Evolutionary conservation across 805 yeast species (phyloP).

Genomic region (Blastobotrys chiropterorum): DNA sequence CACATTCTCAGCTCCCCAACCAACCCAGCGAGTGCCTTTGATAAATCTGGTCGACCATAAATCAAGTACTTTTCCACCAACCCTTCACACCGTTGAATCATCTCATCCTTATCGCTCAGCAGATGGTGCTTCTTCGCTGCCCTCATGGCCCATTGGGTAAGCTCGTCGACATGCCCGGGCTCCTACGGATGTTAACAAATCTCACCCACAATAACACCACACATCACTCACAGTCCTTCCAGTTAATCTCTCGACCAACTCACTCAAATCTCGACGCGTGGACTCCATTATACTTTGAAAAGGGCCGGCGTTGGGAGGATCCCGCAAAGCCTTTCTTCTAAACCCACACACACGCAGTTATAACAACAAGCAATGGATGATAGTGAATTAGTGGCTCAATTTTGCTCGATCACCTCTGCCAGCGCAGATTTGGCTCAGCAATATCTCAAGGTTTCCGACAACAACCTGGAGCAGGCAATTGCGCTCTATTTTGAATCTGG

Average conservation of each 20-base stretch:
- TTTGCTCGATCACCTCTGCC: slow-evolving; percentile 77
- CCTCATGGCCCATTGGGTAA: slow-evolving; percentile 8
- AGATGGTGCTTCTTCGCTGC: slow-evolving; percentile 5
- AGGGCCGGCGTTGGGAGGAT: background rate
- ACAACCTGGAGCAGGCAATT: slow-evolving; percentile 77
- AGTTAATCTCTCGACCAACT: background rate
- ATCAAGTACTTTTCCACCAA: slow-evolving; percentile 26
- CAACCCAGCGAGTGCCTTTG: slow-evolving; percentile 21
- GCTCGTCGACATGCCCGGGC: background rate
- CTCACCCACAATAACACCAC: too few relatives aligned
- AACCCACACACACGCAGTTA: background rate
- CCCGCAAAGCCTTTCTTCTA: background rate
- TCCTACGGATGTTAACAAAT: too few relatives aligned
- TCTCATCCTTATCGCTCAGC: slow-evolving; percentile 14
- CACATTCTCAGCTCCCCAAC: slow-evolving; percentile 13
- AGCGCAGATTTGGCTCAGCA: slow-evolving; percentile 65
- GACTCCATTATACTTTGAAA: background rate
- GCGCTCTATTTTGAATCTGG: slow-evolving; percentile 66
- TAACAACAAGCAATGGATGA: slow-evolving; percentile 19
- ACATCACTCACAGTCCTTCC: too few relatives aligned
- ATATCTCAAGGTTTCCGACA: slow-evolving; percentile 72
- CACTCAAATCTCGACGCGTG: background rate
- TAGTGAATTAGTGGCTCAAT: slow-evolving; percentile 47
- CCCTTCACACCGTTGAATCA: slow-evolving; percentile 16
- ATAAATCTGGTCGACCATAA: slow-evolving; percentile 26